Evolutionary conservation across 352 stramenopile species (phyloP).

Genomic region (Globisporangium camurandrum): DNA sequence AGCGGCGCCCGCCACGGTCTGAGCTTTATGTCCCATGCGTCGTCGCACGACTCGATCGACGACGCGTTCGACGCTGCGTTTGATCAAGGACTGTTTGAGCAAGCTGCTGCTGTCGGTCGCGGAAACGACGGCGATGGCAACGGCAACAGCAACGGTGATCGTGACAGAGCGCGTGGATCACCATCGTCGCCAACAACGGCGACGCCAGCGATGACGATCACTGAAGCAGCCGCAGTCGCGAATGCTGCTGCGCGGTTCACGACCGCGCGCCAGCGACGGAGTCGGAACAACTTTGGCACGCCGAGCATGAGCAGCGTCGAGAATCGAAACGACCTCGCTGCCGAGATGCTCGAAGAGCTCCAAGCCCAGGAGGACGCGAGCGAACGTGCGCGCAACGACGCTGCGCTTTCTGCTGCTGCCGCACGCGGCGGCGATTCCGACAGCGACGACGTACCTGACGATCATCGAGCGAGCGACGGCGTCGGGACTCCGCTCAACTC

Average conservation of each 20-base stretch:
- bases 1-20: conserved; percentile 18
- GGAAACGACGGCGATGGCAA: conserved; percentile 4
- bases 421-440: conserved; percentile 1
- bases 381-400: conserved; percentile 16
- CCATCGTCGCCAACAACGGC: background rate
- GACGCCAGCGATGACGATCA: background rate
- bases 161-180: background rate
- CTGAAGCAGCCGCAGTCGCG: background rate
- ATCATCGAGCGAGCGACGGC: conserved; percentile 7
- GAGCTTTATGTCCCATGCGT: conserved; percentile 42
- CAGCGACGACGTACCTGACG: background rate
- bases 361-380: conserved; percentile 35
- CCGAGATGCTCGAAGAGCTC: conserved; percentile 40
- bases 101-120: background rate
- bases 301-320: conserved; percentile 23
- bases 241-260: background rate
- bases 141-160: too few species aligned
- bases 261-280: conserved; percentile 6
- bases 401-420: conserved; percentile 8
- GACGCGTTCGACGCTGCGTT: conserved; percentile 43
- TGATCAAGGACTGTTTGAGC: too few species aligned
- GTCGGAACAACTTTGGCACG: conserved; percentile 17
- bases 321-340: conserved; percentile 31
- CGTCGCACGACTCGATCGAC: conserved; percentile 70
- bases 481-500: conserved; percentile 12